Conservation (phyloP, 306 rosid genomes). For the Senna tora region DNA sequence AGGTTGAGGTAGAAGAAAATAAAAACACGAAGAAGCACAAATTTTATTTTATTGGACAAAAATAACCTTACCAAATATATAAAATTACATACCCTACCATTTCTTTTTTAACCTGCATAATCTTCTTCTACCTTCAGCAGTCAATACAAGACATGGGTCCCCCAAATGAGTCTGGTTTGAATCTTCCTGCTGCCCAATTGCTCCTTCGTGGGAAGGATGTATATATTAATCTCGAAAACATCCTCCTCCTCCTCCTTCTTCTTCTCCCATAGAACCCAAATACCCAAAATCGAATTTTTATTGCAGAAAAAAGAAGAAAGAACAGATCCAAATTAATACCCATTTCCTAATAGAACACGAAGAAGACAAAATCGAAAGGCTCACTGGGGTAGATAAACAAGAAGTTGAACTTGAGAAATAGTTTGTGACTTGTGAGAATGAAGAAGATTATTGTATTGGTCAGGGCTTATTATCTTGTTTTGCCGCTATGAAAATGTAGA, state of each 20-base stretch:
- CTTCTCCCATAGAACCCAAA: neutral
- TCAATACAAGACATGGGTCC: constrained; percentile 68
- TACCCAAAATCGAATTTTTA: neutral
- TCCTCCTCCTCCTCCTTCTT: neutral
- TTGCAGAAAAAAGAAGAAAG: neutral
- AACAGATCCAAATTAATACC: neutral
- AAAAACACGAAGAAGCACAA: too few species aligned
- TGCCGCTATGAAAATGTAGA: neutral
- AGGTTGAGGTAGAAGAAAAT: too few species aligned
- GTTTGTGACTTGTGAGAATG: too few species aligned
- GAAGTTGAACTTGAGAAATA: neutral
- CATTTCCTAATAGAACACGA: neutral
- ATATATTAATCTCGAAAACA: neutral
- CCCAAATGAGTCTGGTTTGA: constrained; percentile 41
- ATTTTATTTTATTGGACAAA: too few species aligned
- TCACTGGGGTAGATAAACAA: neutral
- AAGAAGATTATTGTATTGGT: too few species aligned
- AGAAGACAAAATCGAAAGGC: neutral
- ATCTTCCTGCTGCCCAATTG: constrained; percentile 27
- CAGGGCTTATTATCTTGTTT: too few species aligned
- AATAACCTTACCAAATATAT: too few species aligned
- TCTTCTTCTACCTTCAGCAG: too few species aligned
- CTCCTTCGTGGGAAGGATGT: neutral
- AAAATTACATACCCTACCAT: too few species aligned
- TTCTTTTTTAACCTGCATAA: too few species aligned